phyloP scores from a whole-genome alignment of 2,329 filamentous ascomycete species.

The Venturia pyrina region DNA sequence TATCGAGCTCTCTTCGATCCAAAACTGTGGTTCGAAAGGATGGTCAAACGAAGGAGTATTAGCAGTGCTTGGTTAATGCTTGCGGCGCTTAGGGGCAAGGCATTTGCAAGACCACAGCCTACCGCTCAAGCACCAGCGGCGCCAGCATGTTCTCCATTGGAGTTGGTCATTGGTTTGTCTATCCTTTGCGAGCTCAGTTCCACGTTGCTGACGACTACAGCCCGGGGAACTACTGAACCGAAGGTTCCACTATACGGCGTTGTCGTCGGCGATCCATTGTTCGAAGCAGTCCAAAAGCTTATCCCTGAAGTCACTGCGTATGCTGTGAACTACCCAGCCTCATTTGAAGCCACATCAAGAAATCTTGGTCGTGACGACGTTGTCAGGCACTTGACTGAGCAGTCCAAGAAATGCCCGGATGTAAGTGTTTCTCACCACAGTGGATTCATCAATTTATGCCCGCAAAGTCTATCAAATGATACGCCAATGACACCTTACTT shows the following conservation, averaged over 20 bases:
- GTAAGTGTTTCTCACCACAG: too few species aligned
- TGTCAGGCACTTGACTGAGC: slow-evolving; percentile 3
- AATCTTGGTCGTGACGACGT: slow-evolving; percentile 5
- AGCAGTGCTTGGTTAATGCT: neutral
- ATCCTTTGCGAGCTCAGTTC: neutral
- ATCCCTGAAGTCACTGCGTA: slow-evolving; percentile 6
- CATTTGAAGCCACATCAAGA: neutral
- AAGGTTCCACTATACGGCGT: slow-evolving; percentile 2
- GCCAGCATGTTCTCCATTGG: slow-evolving; percentile 8
- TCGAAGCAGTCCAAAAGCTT: neutral
- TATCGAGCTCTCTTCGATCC: neutral
- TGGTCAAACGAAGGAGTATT: neutral
- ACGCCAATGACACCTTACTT: too few species aligned
- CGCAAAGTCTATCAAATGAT: too few species aligned
- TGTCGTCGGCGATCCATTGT: slow-evolving; percentile 8
- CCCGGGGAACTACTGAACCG: slow-evolving; percentile 11
- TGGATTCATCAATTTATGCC: too few species aligned
- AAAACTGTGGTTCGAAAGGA: slow-evolving; percentile 1
- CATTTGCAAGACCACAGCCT: neutral
- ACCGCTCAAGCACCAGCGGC: neutral
- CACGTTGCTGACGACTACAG: neutral
- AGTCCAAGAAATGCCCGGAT: slow-evolving; percentile 4
- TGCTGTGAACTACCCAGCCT: slow-evolving; percentile 11
- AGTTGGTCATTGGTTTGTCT: slow-evolving; percentile 8
- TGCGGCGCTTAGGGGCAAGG: neutral